A percentile compares a stretch with the other conserved stretches of the same genome.
Evolutionary conservation across 805 yeast species (phyloP).

Genomic region (Barnettozyma vustinii): DNA sequence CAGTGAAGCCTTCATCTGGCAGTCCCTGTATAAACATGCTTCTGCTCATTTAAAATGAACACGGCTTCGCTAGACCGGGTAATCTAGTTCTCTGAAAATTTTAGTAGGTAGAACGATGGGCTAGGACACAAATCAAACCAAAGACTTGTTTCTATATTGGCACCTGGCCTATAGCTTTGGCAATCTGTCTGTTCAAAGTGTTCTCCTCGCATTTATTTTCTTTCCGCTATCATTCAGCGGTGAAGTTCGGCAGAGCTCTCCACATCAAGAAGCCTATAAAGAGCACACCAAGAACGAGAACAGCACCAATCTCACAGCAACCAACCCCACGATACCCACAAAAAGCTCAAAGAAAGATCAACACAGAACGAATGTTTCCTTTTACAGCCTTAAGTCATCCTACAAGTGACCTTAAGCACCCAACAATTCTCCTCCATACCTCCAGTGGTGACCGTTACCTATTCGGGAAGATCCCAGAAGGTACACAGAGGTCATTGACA

Average conservation of each 20-base stretch:
- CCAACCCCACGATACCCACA: neutral
- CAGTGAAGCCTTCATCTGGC: conserved; percentile 97
- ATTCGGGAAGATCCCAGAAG: conserved; percentile 82
- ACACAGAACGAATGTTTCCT: conserved; percentile 37
- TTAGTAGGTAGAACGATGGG: conserved; percentile 1
- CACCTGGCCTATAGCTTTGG: neutral
- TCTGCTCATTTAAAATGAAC: conserved; percentile 59
- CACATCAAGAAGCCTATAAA: conserved; percentile 1
- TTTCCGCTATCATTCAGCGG: conserved; percentile 10
- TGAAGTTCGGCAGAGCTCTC: conserved; percentile 9
- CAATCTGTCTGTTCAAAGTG: neutral
- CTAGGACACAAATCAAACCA: neutral
- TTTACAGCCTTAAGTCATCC: conserved; percentile 53
- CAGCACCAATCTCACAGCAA: neutral
- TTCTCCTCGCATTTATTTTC: neutral
- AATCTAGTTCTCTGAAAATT: conserved; percentile 4
- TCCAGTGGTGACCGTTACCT: conserved; percentile 42
- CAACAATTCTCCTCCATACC: conserved; percentile 43
- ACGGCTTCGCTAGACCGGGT: conserved; percentile 1
- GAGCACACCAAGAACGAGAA: neutral
- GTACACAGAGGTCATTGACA: conserved; percentile 70
- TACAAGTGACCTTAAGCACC: conserved; percentile 53
- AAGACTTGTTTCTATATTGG: neutral
- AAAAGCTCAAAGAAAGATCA: neutral
- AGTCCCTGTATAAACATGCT: conserved; percentile 84